Conservation (phyloP, 805 yeast genomes). For the Kazachstania bromeliacearum region DNA sequence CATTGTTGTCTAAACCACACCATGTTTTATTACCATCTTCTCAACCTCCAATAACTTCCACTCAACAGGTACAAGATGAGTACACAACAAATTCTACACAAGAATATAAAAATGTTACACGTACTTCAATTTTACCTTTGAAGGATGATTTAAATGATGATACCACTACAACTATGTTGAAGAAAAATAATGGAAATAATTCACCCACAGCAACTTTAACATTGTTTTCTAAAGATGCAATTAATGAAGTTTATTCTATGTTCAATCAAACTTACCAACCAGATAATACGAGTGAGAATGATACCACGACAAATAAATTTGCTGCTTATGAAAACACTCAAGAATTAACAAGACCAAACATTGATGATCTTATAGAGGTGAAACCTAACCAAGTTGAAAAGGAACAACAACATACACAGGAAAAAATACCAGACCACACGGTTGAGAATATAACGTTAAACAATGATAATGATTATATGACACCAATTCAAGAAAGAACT, state of each 20-base stretch:
- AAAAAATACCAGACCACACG: not conserved
- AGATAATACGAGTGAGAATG: conserved; percentile 4
- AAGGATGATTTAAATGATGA: conserved; percentile 27
- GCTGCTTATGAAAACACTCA: conserved; percentile 30
- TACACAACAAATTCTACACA: not conserved
- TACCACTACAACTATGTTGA: not conserved
- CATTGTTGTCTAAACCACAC: too few species aligned
- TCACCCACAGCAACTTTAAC: conserved; percentile 50
- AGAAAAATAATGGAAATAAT: conserved; percentile 3
- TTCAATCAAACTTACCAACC: conserved; percentile 42
- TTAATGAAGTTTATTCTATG: conserved; percentile 65
- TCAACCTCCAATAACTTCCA: conserved; percentile 4
- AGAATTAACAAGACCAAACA: conserved; percentile 26
- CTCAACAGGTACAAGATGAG: not conserved
- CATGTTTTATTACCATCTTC: conserved; percentile 4
- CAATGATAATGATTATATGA: conserved; percentile 19
- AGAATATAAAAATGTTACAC: conserved; percentile 14
- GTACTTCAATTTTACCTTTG: conserved; percentile 38
- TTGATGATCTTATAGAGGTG: conserved; percentile 33
- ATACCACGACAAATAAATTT: conserved; percentile 18
- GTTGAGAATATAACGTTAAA: not conserved
- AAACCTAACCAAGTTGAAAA: conserved; percentile 7
- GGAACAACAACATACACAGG: not conserved
- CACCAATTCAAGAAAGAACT: conserved; percentile 23
- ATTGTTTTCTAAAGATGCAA: conserved; percentile 62